Percentiles rank a stretch among this genome's conserved stretches.
Evolutionary conservation across 257 asterid genomes (phyloP).

Genomic region (Salvia hispanica): DNA sequence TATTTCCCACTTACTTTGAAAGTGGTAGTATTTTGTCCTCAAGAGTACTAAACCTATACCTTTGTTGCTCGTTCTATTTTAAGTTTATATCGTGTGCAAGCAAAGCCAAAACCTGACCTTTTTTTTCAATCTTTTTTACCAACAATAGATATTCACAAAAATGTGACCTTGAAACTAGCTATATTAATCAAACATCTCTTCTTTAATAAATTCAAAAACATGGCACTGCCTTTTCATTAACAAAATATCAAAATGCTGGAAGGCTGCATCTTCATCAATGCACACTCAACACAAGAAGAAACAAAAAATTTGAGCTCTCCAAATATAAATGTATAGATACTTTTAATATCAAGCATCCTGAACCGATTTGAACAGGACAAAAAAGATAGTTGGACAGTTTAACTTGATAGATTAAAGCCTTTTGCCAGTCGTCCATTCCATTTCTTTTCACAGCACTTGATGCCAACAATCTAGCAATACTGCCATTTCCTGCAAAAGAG

Average conservation of each 20-base stretch:
- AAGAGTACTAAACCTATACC: too few relatives aligned
- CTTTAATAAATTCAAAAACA: neutral
- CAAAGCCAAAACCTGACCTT: neutral
- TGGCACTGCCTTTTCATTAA: neutral
- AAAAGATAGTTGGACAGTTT: constrained; percentile 23
- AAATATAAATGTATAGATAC: constrained; percentile 24
- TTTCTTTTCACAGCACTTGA: constrained; percentile 15
- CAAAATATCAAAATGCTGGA: neutral
- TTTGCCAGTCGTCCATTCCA: constrained; percentile 25
- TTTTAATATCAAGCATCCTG: constrained; percentile 25
- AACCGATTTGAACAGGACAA: constrained; percentile 21
- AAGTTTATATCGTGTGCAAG: too few relatives aligned
- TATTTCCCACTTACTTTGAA: too few relatives aligned
- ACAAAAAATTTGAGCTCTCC: constrained; percentile 20
- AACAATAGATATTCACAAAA: neutral
- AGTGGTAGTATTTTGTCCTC: too few relatives aligned
- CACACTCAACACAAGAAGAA: constrained; percentile 22
- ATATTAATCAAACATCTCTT: neutral
- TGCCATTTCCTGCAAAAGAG: constrained; percentile 16
- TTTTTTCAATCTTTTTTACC: neutral
- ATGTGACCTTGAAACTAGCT: neutral
- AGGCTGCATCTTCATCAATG: constrained; percentile 10
- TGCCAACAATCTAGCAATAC: constrained; percentile 21
- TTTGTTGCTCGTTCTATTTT: too few relatives aligned
- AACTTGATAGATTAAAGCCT: constrained; percentile 20